Evolutionary conservation across 495 filamentous ascomycete genomes (phyloP), one percentile per base, ranked within the genome.

Genomic region (Trypethelium eluteriae): DNA sequence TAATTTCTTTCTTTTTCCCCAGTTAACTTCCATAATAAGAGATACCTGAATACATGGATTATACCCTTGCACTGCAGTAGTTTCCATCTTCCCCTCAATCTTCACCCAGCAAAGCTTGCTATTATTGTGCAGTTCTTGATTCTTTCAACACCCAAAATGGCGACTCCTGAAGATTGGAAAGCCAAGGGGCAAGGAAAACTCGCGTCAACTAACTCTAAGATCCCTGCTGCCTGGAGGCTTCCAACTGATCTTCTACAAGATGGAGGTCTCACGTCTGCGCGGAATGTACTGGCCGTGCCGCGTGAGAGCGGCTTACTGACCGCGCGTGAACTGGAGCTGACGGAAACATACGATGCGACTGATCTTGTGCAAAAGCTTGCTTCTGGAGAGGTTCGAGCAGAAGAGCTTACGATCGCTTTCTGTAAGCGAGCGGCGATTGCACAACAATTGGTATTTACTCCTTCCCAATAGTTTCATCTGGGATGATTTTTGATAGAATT

Each of bases 301-400:
- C 67, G 72, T n/a, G 65, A 69, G 63, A 72, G 74, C 63, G 74
- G 76, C 0, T 68, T 89, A 2, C 75, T 90, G 44, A 81, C 76
- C 0, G 11, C 69, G 0, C 71, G 78, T 11, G 86, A 89, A 67
- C 69, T 88, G 10, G 74, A 76, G 6, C 87, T 89, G 25, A 88
- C 86, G 1, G 85, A 88, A 70, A 71, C 79, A 0, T 82, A 80
- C 71, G 77, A 83, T 70, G 81, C 86, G 0, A 79, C 79, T 2
- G 78, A 75, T 12, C 73, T 88, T 18, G 70, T 84, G 4, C 66
- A 75, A 5, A 79, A 74, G 18, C 85, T 89, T 34, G 74, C 74
- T 2, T 73, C 68, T 3, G 74, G 78, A 25, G 72, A 72, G 63
- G 77, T 83, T 66, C 85, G 77, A 41, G 77, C 63, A 6, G 63